A percentile compares a stretch with the other conserved stretches of the same genome.
Evolutionary conservation across 1,139 yeast genomes (phyloP).

Genomic region (Trichomonascaceae sp.): DNA sequence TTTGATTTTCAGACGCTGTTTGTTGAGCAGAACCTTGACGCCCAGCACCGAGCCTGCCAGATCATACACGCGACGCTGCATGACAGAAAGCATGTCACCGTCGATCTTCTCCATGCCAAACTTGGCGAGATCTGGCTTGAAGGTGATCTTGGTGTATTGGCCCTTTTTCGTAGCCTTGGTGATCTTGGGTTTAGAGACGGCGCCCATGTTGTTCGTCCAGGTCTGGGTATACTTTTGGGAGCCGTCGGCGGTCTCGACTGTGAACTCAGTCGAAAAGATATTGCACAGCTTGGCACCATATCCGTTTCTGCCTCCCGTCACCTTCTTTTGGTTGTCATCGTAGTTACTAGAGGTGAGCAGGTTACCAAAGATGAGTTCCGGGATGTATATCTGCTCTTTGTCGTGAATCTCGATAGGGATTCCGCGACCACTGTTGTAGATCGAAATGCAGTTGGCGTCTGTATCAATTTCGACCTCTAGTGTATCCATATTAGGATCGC

Average conservation of each 20-base stretch:
- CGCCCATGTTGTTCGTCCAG: slow-evolving; percentile 82
- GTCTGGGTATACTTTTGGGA: slow-evolving; percentile 60
- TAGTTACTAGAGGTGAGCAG: slow-evolving; percentile 90
- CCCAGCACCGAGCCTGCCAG: slow-evolving; percentile 91
- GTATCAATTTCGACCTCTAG: slow-evolving; percentile 70
- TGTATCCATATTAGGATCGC: slow-evolving; percentile 82
- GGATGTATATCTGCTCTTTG: slow-evolving; percentile 86
- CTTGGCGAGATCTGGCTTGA: slow-evolving; percentile 75
- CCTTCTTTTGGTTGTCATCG: slow-evolving; percentile 90
- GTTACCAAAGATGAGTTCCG: slow-evolving; percentile 93
- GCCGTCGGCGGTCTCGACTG: slow-evolving; percentile 78
- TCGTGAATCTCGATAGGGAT: slow-evolving; percentile 90
- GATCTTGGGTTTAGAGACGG: slow-evolving; percentile 65
- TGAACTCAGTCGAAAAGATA: slow-evolving; percentile 80
- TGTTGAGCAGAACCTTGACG: slow-evolving; percentile 67
- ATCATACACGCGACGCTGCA: slow-evolving; percentile 91
- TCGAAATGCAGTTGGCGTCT: slow-evolving; percentile 62
- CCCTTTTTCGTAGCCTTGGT: slow-evolving; percentile 42
- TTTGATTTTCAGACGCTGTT: slow-evolving; percentile 51
- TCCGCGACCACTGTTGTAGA: slow-evolving; percentile 89
- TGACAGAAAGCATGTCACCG: slow-evolving; percentile 67
- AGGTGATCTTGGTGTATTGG: slow-evolving; percentile 80
- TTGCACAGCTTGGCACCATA: slow-evolving; percentile 87
- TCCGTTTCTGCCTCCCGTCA: slow-evolving; percentile 98
- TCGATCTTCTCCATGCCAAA: slow-evolving; percentile 79